Percentiles rank a stretch among this genome's conserved stretches.
phyloP scores from a whole-genome alignment of 768 basidiomycete species.

The Phlegmacium glaucopus region DNA sequence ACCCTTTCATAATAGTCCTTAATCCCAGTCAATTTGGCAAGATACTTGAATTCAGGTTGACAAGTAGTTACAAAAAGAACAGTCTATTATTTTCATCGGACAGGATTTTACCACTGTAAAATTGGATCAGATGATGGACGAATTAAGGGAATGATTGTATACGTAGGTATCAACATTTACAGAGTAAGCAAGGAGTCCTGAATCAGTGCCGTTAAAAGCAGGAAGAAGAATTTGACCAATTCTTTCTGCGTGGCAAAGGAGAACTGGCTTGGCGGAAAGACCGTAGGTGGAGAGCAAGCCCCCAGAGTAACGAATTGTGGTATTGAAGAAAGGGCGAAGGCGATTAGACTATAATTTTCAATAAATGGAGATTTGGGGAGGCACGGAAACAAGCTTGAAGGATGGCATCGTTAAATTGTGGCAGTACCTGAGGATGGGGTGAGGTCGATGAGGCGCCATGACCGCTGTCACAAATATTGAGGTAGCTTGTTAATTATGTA shows the following conservation, averaged over 20 bases:
- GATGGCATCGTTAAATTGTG: too few species aligned
- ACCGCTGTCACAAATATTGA: too few species aligned
- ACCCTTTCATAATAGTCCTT: slow-evolving; percentile 44
- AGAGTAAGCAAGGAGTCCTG: slow-evolving; percentile 61
- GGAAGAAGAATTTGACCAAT: slow-evolving; percentile 59
- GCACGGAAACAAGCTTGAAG: too few species aligned
- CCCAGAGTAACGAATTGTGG: slow-evolving; percentile 73
- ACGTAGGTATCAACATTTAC: slow-evolving; percentile 53
- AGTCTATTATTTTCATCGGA: slow-evolving; percentile 8
- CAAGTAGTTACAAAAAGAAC: slow-evolving; percentile 42
- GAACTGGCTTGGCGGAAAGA: slow-evolving; percentile 57
- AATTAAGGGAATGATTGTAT: background rate
- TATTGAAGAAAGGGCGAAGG: slow-evolving; percentile 64
- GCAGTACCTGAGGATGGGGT: too few species aligned
- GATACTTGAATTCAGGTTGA: slow-evolving; percentile 76
- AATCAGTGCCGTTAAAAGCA: slow-evolving; percentile 53
- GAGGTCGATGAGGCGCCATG: too few species aligned
- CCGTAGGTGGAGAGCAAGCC: slow-evolving; percentile 76
- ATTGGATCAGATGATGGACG: background rate
- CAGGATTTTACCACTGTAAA: slow-evolving; percentile 25
- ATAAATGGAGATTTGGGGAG: too few species aligned
- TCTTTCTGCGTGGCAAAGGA: slow-evolving; percentile 63
- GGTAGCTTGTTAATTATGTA: too few species aligned
- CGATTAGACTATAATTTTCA: slow-evolving; percentile 20
- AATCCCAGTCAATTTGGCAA: slow-evolving; percentile 63